Evolutionary conservation across 140 eudicot species (phyloP), one percentile per base, ranked within the genome.

Genomic region (Erigeron philadelphicus): DNA sequence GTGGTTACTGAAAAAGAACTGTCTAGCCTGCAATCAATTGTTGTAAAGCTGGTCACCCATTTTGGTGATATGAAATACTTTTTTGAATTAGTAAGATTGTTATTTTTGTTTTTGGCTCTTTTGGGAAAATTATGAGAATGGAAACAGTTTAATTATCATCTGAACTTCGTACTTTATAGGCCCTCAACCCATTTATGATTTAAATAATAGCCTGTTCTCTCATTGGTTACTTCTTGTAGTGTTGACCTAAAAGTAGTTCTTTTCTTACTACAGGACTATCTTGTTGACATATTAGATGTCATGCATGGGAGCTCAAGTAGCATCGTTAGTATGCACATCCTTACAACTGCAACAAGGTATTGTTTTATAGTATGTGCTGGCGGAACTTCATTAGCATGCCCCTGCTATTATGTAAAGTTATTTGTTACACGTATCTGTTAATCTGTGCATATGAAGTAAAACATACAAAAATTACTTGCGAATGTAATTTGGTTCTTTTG

Each of bases 301-400:
- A 82, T 83, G 91, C 86, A 75, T 72, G 97, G 97, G 69, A 87
- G 81, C 80, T 76, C 97, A 70, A 80, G 89, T 75, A 85, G 73
- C 76, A 78, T 74, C 35, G 80, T 90, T 74, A 72, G 76, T 77
- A 73, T 83, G 87, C 87, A 80, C 65, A 81, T 90, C 71, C 97
- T 90, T 69, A 76, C 74, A 15, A 82, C 67, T 66, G 97, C 95
- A 18, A 82, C 86, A 77, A 87, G 92, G 97, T 87, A 76, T 21
- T 54, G 8, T 43, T 62, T 54, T 65, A 62, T 69, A 60, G 59
- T 18, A 18, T 46, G 15, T 59, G 16, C 17, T 48, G 59, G 17
- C 47, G n/a, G 67, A 42, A 62, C 8, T 12, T 60, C 45, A 11
- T 60, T 60, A 60, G 15, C n/a, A 31, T 11, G 45, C 25, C 17